phyloP scores from a whole-genome alignment of 2,329 filamentous ascomycete species.

The Trichoderma oligosporum region DNA sequence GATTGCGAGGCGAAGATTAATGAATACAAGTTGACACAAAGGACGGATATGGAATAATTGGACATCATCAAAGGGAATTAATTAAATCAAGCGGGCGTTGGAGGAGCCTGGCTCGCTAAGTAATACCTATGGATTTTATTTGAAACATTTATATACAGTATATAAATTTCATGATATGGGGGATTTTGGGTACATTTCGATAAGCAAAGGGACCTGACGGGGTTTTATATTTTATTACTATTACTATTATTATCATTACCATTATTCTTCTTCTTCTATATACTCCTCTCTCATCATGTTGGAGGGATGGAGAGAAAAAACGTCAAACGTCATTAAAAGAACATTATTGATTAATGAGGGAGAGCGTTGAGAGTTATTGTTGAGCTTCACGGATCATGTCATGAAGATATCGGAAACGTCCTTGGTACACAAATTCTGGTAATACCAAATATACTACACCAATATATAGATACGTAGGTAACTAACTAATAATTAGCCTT shows the following conservation, averaged over 20 bases:
- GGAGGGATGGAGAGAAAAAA: neutral
- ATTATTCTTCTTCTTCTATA: neutral
- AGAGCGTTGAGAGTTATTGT: neutral
- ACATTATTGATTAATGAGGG: neutral
- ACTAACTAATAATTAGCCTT: neutral
- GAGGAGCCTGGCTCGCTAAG: neutral
- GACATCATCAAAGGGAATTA: neutral
- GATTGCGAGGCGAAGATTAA: constrained; percentile 10
- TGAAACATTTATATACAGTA: neutral
- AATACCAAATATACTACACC: neutral
- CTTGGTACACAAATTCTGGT: neutral
- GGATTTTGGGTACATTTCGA: neutral
- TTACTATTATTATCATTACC: neutral
- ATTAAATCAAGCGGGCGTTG: constrained; percentile 4
- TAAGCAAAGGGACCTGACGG: neutral
- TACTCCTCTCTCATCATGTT: neutral
- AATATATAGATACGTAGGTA: too few species aligned
- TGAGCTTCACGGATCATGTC: neutral
- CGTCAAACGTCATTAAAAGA: neutral
- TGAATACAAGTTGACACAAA: constrained; percentile 13
- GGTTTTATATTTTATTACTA: neutral
- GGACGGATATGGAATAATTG: neutral
- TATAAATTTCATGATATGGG: neutral
- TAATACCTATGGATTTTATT: neutral
- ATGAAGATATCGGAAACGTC: neutral